Evolutionary conservation across 805 yeast species (phyloP).

Genomic region (Groenewaldozyma salmanticensis): DNA sequence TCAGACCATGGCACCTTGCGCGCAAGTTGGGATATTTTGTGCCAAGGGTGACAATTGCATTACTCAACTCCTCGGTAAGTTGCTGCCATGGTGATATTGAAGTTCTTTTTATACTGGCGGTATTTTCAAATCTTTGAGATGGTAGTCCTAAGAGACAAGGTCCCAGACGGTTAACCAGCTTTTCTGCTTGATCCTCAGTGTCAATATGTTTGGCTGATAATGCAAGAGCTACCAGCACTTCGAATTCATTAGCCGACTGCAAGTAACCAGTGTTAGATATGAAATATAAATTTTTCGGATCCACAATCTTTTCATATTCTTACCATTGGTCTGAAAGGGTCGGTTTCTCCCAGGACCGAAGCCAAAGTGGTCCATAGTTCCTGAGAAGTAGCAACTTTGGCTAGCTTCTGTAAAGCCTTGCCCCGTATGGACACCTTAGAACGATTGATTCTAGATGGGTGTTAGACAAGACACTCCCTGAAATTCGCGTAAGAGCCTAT

Average conservation of each 20-base stretch:
- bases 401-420: constrained; percentile 31
- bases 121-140: constrained; percentile 31
- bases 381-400: constrained; percentile 24
- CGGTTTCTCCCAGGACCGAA: too few species aligned
- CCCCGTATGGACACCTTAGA: constrained; percentile 26
- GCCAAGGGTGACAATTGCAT: constrained; percentile 26
- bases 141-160: constrained; percentile 39
- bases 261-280: background rate
- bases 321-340: constrained; percentile 21
- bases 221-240: constrained; percentile 49
- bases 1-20: constrained; percentile 17
- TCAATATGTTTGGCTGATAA: constrained; percentile 31
- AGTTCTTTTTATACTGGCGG: constrained; percentile 19
- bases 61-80: constrained; percentile 29
- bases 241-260: constrained; percentile 32
- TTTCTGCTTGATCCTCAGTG: constrained; percentile 33
- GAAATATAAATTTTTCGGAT: too few species aligned
- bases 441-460: constrained; percentile 26
- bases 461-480: background rate
- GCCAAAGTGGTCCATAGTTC: constrained; percentile 15
- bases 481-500: too few species aligned
- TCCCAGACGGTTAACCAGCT: constrained; percentile 37
- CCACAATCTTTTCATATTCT: too few species aligned
- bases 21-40: constrained; percentile 24
- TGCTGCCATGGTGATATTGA: constrained; percentile 36